phyloP scores from a whole-genome alignment of 305 asterid genomes.

The Salvia sclarea region DNA sequence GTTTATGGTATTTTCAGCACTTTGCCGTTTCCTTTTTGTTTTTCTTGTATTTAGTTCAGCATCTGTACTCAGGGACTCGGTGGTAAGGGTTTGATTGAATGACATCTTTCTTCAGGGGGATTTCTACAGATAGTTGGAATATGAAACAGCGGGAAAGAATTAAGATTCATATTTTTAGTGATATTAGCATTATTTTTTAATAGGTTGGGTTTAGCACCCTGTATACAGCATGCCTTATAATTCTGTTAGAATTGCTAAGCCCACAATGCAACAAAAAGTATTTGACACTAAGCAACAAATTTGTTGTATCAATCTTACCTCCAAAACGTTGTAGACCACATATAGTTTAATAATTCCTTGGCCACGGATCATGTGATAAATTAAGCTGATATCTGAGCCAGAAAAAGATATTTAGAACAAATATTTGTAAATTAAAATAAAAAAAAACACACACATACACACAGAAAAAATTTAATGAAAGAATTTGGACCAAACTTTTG shows the following conservation, averaged over 20 bases:
- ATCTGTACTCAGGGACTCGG: background rate
- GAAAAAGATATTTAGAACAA: conserved; percentile 27
- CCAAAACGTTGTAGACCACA: conserved; percentile 96
- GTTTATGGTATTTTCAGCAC: conserved; percentile 15
- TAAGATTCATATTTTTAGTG: background rate
- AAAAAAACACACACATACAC: too few relatives aligned
- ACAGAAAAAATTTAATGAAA: conserved; percentile 7
- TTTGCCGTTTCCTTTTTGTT: background rate
- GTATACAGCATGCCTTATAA: background rate
- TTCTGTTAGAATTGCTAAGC: conserved; percentile 1
- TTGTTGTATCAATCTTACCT: conserved; percentile 54
- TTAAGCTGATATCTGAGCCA: conserved; percentile 85
- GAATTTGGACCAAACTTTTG: conserved; percentile 24
- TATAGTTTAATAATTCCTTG: conserved; percentile 95
- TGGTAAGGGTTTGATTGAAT: background rate
- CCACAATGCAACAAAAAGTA: conserved; percentile 10
- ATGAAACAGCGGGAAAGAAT: background rate
- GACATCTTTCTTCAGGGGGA: background rate
- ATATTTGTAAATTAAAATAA: too few relatives aligned
- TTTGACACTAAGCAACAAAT: conserved; percentile 12
- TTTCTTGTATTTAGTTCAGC: background rate
- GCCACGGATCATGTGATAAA: conserved; percentile 99
- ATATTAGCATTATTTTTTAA: background rate
- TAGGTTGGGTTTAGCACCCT: background rate
- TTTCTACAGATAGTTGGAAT: background rate